Evolutionary conservation across 768 basidiomycete genomes (phyloP), one percentile per base, ranked within the genome.

Genomic region (Psilocybe cyanescens): DNA sequence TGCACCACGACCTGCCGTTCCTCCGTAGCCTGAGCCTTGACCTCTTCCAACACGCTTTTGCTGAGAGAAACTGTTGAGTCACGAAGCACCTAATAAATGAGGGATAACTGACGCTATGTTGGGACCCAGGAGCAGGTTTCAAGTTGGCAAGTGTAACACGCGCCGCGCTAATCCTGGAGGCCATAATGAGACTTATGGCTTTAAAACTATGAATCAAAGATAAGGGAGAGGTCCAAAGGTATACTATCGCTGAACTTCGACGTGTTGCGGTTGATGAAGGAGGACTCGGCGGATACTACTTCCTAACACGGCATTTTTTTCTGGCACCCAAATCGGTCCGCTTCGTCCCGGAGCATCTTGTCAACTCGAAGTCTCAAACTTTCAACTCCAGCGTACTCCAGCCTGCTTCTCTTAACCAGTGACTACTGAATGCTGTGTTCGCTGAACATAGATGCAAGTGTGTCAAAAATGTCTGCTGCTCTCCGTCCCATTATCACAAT

Each of bases 11-110:
- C 94, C 94, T 8, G 96, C 90, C 1, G 97, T 98, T 63, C 94
- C 89, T 65, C 97, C 97, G 60, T 91, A 86, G 29, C 91, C 91
- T 2, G 94, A 95, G 31, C 93, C 93, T 78, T 94, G 91, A 70
- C 97, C 97, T 70, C 97, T 83, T 70, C 97, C 97, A 29, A 95
- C 84, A 72, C 97, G 93, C 88, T 95, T 94, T 90, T 90, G 89
- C 94, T 96, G 68, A 37, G 63, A 41, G 59, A 24, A 39, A 62
- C 55, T 59, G 51, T 7, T 54, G 46, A 52, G 51, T 28, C 14
- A 39, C 16, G 35, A 11, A 19, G 28, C 29, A 28, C 33, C 49
- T 7, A 49, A 8, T 9, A 16, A n/a, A 39, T 6, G 30, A 55
- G 17, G 33, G 45, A 53, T 53, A 8, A 66, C 66, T 62, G 62